Evolutionary conservation across 169 alveolate species (phyloP).

Genomic region (Ichthyophthirius multifiliis): DNA sequence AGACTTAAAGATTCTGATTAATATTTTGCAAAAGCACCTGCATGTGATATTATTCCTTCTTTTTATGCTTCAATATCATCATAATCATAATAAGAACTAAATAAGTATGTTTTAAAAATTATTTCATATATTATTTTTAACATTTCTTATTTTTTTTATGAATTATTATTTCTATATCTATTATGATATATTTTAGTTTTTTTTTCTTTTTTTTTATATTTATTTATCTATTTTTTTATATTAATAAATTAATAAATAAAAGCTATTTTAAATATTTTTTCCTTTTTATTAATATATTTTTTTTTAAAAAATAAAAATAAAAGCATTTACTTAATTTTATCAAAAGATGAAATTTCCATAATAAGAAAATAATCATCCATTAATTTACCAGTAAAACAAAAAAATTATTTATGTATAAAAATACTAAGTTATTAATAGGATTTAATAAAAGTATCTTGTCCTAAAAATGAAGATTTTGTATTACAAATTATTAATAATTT

Average conservation of each 20-base stretch:
- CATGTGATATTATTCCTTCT: conserved; percentile 51
- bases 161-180: background rate
- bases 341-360: conserved; percentile 49
- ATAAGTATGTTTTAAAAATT: conserved; percentile 16
- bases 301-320: background rate
- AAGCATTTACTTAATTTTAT: conserved; percentile 25
- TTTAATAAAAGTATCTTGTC: conserved; percentile 43
- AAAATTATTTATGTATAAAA: background rate
- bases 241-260: background rate
- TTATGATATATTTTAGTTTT: background rate
- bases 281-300: too few species aligned
- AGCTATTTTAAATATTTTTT: too few species aligned
- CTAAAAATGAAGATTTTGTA: conserved; percentile 48
- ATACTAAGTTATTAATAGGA: conserved; percentile 15
- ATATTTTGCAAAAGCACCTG: conserved; percentile 52
- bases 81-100: conserved; percentile 35
- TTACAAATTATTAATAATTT: conserved; percentile 40
- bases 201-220: background rate
- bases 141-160: background rate
- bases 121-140: background rate
- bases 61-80: conserved; percentile 49
- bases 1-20: conserved; percentile 61
- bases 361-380: conserved; percentile 65
- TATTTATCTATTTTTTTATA: too few species aligned
- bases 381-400: conserved; percentile 21